Evolutionary conservation across 441 rosid genomes (phyloP).

Genomic region (Adansonia rubrostipa): DNA sequence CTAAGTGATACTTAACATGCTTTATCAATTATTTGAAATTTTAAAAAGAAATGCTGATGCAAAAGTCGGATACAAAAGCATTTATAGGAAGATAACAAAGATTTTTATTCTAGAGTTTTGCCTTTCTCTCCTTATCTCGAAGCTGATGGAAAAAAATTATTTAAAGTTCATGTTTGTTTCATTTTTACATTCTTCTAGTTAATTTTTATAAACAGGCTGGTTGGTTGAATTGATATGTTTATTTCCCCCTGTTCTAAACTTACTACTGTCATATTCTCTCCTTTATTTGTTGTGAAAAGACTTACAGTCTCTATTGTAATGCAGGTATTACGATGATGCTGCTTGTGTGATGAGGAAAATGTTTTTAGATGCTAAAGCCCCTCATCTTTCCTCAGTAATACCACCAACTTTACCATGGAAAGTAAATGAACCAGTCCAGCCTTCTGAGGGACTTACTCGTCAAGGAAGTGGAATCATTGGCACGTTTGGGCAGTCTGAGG

Average conservation of each 20-base stretch:
- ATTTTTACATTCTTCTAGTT: background rate
- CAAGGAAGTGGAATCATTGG: constrained; percentile 99
- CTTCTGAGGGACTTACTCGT: constrained; percentile 91
- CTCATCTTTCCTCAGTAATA: constrained; percentile 92
- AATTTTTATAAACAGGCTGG: background rate
- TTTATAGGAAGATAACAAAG: background rate
- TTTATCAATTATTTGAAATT: background rate
- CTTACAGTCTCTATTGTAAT: constrained; percentile 21
- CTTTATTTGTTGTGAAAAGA: constrained; percentile 28
- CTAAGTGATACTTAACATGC: background rate
- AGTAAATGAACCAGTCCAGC: constrained; percentile 78
- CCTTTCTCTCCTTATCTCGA: background rate
- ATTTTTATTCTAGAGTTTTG: background rate
- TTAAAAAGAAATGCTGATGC: background rate
- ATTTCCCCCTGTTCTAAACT: background rate
- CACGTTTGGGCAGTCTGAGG: constrained; percentile 96
- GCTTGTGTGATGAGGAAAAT: constrained; percentile 98
- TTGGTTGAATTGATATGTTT: constrained; percentile 9
- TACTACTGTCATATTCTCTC: background rate
- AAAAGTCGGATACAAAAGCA: background rate
- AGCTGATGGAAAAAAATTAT: background rate
- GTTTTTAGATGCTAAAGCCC: constrained; percentile 99
- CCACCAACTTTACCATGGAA: constrained; percentile 98
- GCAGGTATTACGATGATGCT: constrained; percentile 97
- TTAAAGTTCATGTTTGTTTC: background rate